Evolutionary conservation across 164 flowering plant genomes (phyloP).

Genomic region (Macadamia integrifolia): DNA sequence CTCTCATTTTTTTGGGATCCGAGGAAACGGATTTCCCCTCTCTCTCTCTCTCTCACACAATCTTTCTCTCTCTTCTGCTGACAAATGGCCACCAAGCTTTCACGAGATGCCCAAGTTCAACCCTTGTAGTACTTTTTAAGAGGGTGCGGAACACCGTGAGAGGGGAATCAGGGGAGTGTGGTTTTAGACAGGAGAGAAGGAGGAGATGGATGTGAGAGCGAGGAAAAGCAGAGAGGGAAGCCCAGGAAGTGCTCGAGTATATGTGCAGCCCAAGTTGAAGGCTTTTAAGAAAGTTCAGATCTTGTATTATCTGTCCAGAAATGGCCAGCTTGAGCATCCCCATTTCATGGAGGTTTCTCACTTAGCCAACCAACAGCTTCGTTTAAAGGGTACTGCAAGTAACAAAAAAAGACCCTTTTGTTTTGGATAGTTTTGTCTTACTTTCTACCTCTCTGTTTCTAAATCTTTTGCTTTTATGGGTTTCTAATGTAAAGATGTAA

Average conservation of each 20-base stretch:
- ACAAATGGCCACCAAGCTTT: no score
- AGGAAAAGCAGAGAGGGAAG: conserved; percentile 34
- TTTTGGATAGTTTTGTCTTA: not conserved
- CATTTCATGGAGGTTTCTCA: conserved; percentile 71
- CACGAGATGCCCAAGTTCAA: no score
- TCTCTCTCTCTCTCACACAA: no score
- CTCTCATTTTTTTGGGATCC: no score
- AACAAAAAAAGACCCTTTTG: no score
- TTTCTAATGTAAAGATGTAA: conserved; percentile 40
- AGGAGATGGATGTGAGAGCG: conserved; percentile 29
- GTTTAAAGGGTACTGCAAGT: conserved; percentile 40
- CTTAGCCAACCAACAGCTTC: conserved; percentile 41
- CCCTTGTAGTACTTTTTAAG: no score
- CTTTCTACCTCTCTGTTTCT: not conserved
- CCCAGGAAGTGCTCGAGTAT: conserved; percentile 33
- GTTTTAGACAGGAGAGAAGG: no score
- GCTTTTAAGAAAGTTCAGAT: conserved; percentile 42
- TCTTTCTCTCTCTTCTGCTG: no score
- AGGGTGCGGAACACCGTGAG: no score
- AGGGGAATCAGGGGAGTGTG: no score
- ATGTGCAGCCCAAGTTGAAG: conserved; percentile 18
- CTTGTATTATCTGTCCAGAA: conserved; percentile 52
- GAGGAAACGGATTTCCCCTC: no score
- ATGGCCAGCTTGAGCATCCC: conserved; percentile 70
- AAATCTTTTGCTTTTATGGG: not conserved